A percentile compares a stretch with the other conserved stretches of the same genome.
These are phyloP conservation scores for Cladophialophora psammophila DNA, from an alignment of 2,329 filamentous ascomycete genomes.

Conservation along the genomic window DNA sequence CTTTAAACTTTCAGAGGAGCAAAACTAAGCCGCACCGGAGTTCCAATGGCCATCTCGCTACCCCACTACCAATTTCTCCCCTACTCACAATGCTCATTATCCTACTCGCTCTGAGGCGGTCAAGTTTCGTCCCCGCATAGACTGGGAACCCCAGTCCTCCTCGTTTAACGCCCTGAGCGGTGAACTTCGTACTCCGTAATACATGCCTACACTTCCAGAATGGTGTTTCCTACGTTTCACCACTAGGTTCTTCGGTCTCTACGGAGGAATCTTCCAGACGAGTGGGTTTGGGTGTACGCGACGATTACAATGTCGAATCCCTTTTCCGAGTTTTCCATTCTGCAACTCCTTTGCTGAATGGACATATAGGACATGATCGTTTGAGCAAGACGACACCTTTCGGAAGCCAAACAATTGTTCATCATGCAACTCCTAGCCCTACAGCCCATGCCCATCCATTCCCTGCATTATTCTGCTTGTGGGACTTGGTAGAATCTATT, in stretches of 20 bases:
- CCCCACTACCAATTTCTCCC: slow-evolving; percentile 14
- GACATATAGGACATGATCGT: no score
- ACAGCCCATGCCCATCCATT: background rate
- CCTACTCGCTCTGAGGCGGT: background rate
- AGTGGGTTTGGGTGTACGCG: no score
- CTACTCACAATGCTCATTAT: background rate
- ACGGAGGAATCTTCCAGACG: no score
- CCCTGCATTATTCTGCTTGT: background rate
- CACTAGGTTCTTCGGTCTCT: no score
- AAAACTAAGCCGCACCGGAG: background rate
- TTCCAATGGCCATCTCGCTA: background rate
- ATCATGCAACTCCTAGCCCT: background rate
- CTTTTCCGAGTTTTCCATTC: no score
- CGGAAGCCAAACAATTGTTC: background rate
- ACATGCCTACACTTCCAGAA: no score
- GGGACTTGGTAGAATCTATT: background rate
- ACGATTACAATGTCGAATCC: no score
- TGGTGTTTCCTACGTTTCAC: no score
- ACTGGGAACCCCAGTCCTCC: background rate
- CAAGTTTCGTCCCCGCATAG: background rate
- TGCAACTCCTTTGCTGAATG: no score
- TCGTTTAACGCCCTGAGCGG: no score
- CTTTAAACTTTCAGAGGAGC: background rate
- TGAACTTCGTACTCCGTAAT: no score
- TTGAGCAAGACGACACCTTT: background rate